These are phyloP conservation scores for Beauveria pseudobassiana DNA, from an alignment of 2,329 filamentous ascomycete species.

Conservation along the genomic window DNA sequence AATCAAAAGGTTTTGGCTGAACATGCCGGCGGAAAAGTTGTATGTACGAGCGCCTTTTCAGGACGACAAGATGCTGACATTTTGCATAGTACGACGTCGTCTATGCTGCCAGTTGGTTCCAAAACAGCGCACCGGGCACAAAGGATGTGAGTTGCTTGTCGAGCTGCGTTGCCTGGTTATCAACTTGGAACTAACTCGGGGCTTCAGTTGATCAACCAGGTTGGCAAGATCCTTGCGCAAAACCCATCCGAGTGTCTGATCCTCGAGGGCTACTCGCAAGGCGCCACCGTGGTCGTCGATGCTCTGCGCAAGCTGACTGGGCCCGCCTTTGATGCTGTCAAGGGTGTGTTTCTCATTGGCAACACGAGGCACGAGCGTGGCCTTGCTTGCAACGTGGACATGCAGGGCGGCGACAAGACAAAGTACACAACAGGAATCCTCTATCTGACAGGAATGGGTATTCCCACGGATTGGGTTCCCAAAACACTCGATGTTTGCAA, in stretches of 20 bases:
- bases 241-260: constrained; percentile 8
- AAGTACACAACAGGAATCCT: not conserved
- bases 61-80: not conserved
- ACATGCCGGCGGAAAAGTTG: constrained; percentile 7
- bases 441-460: not conserved
- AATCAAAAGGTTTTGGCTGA: constrained; percentile 2
- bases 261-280: constrained; percentile 13
- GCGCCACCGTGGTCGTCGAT: constrained; percentile 11
- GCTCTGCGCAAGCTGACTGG: constrained; percentile 9
- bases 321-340: constrained; percentile 8
- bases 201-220: not conserved
- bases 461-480: constrained; percentile 8
- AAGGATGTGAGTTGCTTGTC: not conserved
- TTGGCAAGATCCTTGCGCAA: not conserved
- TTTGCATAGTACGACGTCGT: constrained; percentile 8
- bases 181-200: not conserved
- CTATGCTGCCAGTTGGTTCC: constrained; percentile 5
- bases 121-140: constrained; percentile 6
- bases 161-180: not conserved
- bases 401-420: constrained; percentile 9
- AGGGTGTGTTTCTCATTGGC: constrained; percentile 13
- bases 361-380: constrained; percentile 8
- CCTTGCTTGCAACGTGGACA: constrained; percentile 12
- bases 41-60: not conserved
- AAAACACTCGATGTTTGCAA: constrained; percentile 13